phyloP scores from a whole-genome alignment of 2,329 filamentous ascomycete species.

The Hawksworthiomyces lignivorus region DNA sequence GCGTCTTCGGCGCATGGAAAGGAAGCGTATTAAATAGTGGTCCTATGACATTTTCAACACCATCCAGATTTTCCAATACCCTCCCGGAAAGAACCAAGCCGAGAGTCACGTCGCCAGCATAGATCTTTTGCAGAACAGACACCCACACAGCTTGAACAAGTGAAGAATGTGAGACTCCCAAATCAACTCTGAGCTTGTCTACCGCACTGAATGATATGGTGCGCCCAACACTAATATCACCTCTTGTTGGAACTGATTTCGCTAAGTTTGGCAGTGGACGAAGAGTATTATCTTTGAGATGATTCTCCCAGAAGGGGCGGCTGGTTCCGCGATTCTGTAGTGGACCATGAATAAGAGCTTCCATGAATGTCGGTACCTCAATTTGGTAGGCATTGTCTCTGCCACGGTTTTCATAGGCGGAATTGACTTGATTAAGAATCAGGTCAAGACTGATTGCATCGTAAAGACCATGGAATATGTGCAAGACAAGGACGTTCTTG shows the following conservation, averaged over 20 bases:
- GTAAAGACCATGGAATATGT: constrained; percentile 81
- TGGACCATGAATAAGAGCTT: constrained; percentile 63
- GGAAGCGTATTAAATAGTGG: constrained; percentile 89
- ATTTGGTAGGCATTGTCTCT: constrained; percentile 1
- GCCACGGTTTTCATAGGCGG: constrained; percentile 37
- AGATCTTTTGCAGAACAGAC: constrained; percentile 47
- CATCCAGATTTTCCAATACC: constrained; percentile 59
- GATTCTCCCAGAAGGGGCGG: constrained; percentile 57
- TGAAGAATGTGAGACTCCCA: constrained; percentile 72
- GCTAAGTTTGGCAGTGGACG: constrained; percentile 15
- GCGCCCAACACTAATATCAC: constrained; percentile 19
- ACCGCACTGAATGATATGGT: constrained; percentile 35
- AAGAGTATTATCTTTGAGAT: too few relatives aligned
- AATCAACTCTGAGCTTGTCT: constrained; percentile 42
- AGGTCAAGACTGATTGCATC: constrained; percentile 72
- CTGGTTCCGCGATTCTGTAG: constrained; percentile 38
- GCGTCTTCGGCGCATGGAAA: constrained; percentile 36
- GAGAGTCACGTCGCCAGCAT: constrained; percentile 43
- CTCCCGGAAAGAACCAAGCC: constrained; percentile 77
- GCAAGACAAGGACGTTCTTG: constrained; percentile 43
- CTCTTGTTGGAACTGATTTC: background rate
- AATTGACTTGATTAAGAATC: constrained; percentile 52
- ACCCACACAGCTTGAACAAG: constrained; percentile 71
- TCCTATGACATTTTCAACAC: constrained; percentile 61
- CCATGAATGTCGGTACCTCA: constrained; percentile 50